A percentile compares a stretch with the other conserved stretches of the same genome.
Conservation (phyloP, 1,284 basidiomycete genomes). For the Neolentinus lepideus region DNA sequence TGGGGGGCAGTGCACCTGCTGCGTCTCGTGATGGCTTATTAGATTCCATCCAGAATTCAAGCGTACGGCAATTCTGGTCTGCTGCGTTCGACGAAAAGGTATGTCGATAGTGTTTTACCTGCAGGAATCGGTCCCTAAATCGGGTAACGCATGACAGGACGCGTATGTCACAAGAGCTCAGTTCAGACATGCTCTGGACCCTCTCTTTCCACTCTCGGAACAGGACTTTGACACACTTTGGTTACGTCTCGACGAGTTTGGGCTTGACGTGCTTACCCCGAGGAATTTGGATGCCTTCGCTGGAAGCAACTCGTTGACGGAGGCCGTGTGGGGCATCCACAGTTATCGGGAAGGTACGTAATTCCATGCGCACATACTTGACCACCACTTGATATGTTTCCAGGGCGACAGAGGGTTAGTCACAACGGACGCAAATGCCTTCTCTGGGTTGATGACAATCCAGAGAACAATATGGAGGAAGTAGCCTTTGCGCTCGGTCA, state of each 20-base stretch:
- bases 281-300: slow-evolving; percentile 7
- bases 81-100: slow-evolving; percentile 5
- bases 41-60: slow-evolving; percentile 1
- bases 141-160: neutral
- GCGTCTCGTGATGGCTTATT: neutral
- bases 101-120: neutral
- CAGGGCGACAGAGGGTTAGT: neutral
- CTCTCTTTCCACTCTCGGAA: neutral
- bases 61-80: slow-evolving; percentile 5
- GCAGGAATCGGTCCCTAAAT: neutral
- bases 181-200: neutral
- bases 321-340: neutral
- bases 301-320: neutral
- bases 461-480: slow-evolving; percentile 3
- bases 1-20: neutral
- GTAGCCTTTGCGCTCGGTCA: slow-evolving; percentile 2
- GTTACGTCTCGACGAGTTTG: neutral
- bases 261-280: neutral
- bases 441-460: slow-evolving; percentile 11
- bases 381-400: neutral
- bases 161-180: neutral
- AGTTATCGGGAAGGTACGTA: neutral
- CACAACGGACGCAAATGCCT: neutral
- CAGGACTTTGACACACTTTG: neutral
- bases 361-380: neutral